Base-by-base conservation (phyloP, 192 early-diverging fungal species). In the Phycomyces nitens region DNA sequence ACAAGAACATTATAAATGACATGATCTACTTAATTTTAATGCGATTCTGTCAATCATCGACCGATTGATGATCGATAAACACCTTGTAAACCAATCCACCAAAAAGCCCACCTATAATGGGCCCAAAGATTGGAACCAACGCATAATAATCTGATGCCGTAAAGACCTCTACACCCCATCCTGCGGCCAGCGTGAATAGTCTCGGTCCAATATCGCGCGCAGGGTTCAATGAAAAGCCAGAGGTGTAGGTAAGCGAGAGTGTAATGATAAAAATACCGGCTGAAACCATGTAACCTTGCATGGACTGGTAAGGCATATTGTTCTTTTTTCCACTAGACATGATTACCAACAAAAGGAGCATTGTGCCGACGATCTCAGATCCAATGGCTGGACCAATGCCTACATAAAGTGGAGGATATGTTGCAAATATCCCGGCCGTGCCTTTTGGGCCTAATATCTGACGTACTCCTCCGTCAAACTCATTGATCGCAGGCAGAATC, bases 181-280 rank as follows among this genome's bases (percentile, higher is more conserved):
- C 86, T 41, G 81, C 77, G 60, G 83, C 69, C 29, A 79, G 70
- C 21, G 86, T 82, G 68, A 91, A 89, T 14, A 87, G 68, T 38
- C 90, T 84, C 9, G 89, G 89, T 24, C 88, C 90, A 69, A 91
- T 78, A 73, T 92, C 90, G 75, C 90, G 82, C 5, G 90, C 90
- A 53, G 86, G 87, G 69, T 92, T 92, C 54, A 92, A 24, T 0
- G 70, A 65, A 52, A 66, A 66, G 0, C 70, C 70, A 22, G 70
- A 66, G 22, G 65, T 64, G 14, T 62, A 60, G 16, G 61, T 62
- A 11, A 72, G 18, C 20, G 55, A 43, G 5, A 66, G 23, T 5
- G 40, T 27, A 16, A 76, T 60, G 12, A 40, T 11, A 41, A 60
- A 29, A 5, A 51, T 14, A 56, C 64, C 44, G n/a, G 12, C 50